Evolutionary conservation across 2,329 filamentous ascomycete species (phyloP).

Genomic region (Elsinoe perseae): DNA sequence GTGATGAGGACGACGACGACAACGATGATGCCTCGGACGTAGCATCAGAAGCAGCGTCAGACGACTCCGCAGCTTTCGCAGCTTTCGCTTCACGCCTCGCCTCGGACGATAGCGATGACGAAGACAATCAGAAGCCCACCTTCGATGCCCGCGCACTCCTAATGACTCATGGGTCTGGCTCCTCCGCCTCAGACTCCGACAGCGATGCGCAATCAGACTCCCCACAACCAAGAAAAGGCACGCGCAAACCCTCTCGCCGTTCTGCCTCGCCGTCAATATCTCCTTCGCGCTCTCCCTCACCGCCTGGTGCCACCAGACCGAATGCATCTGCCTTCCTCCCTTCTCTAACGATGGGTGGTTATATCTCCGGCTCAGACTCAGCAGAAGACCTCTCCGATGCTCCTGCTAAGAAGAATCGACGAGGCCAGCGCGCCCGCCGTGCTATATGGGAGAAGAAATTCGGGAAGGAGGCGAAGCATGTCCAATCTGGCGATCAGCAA

Average conservation of each 20-base stretch:
- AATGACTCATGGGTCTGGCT: background rate
- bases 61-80: slow-evolving; percentile 31
- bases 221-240: slow-evolving; percentile 21
- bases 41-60: slow-evolving; percentile 2
- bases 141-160: slow-evolving; percentile 22
- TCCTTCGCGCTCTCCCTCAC: slow-evolving; percentile 30
- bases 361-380: slow-evolving; percentile 68
- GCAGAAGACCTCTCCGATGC: slow-evolving; percentile 47
- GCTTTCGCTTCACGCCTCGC: slow-evolving; percentile 35
- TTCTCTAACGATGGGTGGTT: slow-evolving; percentile 66
- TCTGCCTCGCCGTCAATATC: slow-evolving; percentile 19
- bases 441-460: slow-evolving; percentile 76
- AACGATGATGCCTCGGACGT: slow-evolving; percentile 16
- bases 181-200: slow-evolving; percentile 21
- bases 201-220: slow-evolving; percentile 20
- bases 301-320: slow-evolving; percentile 22
- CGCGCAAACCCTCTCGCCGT: background rate
- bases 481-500: background rate
- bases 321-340: slow-evolving; percentile 59
- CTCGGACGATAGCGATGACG: slow-evolving; percentile 30
- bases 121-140: slow-evolving; percentile 24
- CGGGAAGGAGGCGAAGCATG: slow-evolving; percentile 53
- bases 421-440: slow-evolving; percentile 69
- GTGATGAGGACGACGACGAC: slow-evolving; percentile 17
- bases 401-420: slow-evolving; percentile 60